A percentile compares a stretch with the other conserved stretches of the same genome.
Conservation (phyloP, 2,329 filamentous ascomycete species). For the Coniochaeta sp. region DNA sequence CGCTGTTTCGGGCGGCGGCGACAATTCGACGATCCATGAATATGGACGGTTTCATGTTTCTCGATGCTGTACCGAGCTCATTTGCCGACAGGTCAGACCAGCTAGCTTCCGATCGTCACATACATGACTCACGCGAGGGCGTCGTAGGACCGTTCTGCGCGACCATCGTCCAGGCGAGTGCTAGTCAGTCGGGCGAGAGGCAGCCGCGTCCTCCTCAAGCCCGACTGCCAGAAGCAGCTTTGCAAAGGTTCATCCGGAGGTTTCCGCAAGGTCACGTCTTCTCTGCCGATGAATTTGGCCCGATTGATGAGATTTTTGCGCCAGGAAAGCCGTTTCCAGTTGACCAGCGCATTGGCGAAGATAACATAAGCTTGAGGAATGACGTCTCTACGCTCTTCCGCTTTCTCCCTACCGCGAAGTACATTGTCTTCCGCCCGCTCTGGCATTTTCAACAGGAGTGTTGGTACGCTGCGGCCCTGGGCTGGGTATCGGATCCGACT, state of each 20-base stretch:
- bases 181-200: background rate
- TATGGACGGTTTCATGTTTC: slow-evolving; percentile 14
- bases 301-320: slow-evolving; percentile 13
- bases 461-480: slow-evolving; percentile 32
- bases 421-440: slow-evolving; percentile 26
- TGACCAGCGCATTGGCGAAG: background rate
- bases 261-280: slow-evolving; percentile 14
- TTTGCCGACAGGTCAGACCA: slow-evolving; percentile 6
- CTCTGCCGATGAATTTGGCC: slow-evolving; percentile 13
- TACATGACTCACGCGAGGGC: background rate
- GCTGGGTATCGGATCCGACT: slow-evolving; percentile 27
- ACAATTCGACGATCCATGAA: slow-evolving; percentile 12
- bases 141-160: slow-evolving; percentile 12
- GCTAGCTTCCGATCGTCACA: background rate
- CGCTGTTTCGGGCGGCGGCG: slow-evolving; percentile 12
- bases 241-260: slow-evolving; percentile 14
- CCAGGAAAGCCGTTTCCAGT: slow-evolving; percentile 8
- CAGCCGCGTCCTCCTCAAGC: slow-evolving; percentile 8
- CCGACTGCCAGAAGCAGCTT: slow-evolving; percentile 10
- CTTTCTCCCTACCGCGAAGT: slow-evolving; percentile 24
- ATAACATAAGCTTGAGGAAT: slow-evolving; percentile 2
- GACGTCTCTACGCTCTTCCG: slow-evolving; percentile 22
- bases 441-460: slow-evolving; percentile 26
- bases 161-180: slow-evolving; percentile 9
- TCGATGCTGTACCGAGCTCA: slow-evolving; percentile 13